Conservation (phyloP, 2,329 filamentous ascomycete species). For the Aspergillus fijiensis region DNA sequence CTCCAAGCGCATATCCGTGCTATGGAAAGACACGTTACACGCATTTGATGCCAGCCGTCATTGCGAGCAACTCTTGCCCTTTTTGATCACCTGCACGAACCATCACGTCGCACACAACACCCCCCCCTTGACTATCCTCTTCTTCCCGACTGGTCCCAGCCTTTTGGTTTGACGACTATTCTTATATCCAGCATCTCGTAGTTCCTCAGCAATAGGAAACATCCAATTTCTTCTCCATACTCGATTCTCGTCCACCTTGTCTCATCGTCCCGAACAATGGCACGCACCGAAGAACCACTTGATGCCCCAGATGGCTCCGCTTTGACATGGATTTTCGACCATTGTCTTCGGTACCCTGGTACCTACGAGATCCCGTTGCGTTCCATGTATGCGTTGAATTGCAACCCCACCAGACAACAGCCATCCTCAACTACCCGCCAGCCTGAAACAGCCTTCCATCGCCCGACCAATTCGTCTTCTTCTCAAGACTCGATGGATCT, state of each 20-base stretch:
- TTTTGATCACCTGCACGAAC: constrained; percentile 21
- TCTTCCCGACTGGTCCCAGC: constrained; percentile 9
- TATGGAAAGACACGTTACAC: constrained; percentile 24
- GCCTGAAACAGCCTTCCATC: constrained; percentile 38
- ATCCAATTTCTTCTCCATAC: constrained; percentile 1
- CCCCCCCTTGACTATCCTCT: constrained; percentile 5
- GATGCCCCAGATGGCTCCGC: constrained; percentile 41
- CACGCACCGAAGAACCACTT: constrained; percentile 18
- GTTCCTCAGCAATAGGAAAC: not conserved
- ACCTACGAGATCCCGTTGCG: constrained; percentile 66
- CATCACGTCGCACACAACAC: constrained; percentile 23
- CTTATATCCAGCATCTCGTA: constrained; percentile 14
- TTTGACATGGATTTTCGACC: constrained; percentile 57
- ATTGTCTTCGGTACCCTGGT: constrained; percentile 60
- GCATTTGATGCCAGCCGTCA: constrained; percentile 24
- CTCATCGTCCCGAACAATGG: constrained; percentile 15
- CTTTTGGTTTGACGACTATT: constrained; percentile 3
- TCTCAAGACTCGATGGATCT: constrained; percentile 30
- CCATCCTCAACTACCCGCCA: constrained; percentile 26
- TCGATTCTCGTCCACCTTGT: not conserved
- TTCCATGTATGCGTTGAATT: constrained; percentile 68
- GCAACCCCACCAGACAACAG: constrained; percentile 50
- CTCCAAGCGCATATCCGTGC: constrained; percentile 22
- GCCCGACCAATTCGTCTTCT: constrained; percentile 31
- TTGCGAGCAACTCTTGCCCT: constrained; percentile 17